Base-by-base conservation (phyloP, 1,139 yeast genomes). In the Pichia sp. region DNA sequence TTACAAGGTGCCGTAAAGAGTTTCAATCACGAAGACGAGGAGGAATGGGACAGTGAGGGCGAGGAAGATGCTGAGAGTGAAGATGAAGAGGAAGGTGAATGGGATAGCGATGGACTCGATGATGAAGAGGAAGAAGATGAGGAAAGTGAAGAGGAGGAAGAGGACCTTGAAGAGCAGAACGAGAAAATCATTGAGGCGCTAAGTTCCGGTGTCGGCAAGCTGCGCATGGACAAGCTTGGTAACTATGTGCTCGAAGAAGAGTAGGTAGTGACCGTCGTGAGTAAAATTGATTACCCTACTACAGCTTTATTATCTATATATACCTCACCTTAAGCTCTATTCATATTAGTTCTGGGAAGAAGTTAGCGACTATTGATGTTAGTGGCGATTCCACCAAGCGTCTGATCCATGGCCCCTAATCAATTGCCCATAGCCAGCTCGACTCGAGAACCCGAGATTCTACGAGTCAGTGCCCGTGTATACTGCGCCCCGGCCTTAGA, bases 191-290 rank as follows among this genome's bases (percentile, higher is more conserved):
- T 81, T 19, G 75, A 74, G 41, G 88, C 88, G 4, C 58, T 82
- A 34, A 73, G 78, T 9, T 55, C 62, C 9, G 87, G 88, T 15
- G 72, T 69, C 5, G 66, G 69, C 34, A 67, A 74, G 23, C 58
- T 84, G 44, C 81, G 79, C 55, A 78, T 80, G 81, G 94, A 84
- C 55, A 80, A 78, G 49, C 58, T 84, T 37, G 94, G 94, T 30
- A 84, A 84, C 55, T 83, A 82, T 55, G 77, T 82, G 26, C 58
- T 83, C 34, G 86, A 80, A 25, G 49, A 53, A 15, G 34, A 38
- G 15, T 24, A 20, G 4, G 29, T 15, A 16, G 29, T 15, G 4
- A 20, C n/a, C n/a, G 14, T 26, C 12, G 10, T 15, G 16, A 2
- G 16, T 10, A 5, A 11, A 16, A 11, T 11, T 5, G 16, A 11